A percentile compares a stretch with the other conserved stretches of the same genome.
Conservation (phyloP, 2,329 filamentous ascomycete species). For the Colletotrichum sp. region DNA sequence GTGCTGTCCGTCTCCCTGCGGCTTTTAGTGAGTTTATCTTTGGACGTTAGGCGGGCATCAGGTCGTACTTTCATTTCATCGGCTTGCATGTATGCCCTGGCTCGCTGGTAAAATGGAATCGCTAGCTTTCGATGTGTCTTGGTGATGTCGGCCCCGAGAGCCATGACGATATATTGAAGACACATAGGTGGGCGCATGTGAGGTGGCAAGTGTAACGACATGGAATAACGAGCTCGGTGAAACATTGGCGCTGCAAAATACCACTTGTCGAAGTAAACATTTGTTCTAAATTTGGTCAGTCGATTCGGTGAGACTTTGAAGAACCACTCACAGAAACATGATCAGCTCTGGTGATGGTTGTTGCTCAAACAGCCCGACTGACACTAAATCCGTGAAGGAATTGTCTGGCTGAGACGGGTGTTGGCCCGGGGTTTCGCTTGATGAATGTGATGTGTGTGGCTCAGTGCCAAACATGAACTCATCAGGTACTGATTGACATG, state of each 20-base stretch:
- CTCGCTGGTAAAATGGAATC: conserved; percentile 23
- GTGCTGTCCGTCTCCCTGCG: conserved; percentile 15
- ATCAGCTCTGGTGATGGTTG: conserved; percentile 28
- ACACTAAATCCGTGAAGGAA: conserved; percentile 20
- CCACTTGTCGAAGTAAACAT: conserved; percentile 22
- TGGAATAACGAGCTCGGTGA: conserved; percentile 16
- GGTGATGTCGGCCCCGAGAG: conserved; percentile 13
- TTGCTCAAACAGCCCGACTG: conserved; percentile 32
- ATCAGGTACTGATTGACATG: neutral
- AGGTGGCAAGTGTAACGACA: conserved; percentile 16
- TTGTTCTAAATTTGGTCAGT: neutral
- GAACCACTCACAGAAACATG: conserved; percentile 27
- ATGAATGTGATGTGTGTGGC: neutral
- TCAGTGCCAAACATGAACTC: neutral
- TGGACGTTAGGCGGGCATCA: neutral
- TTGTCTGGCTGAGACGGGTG: neutral
- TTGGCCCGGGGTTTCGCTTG: neutral
- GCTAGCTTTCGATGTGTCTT: conserved; percentile 17
- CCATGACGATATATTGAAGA: conserved; percentile 25
- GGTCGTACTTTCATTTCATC: conserved; percentile 22
- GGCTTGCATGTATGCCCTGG: conserved; percentile 20
- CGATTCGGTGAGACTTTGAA: too few relatives aligned
- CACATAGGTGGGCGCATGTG: conserved; percentile 25
- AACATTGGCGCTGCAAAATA: conserved; percentile 22
- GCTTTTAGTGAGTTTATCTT: neutral